A percentile compares a stretch with the other conserved stretches of the same genome.
These are phyloP conservation scores for Viridothelium virens DNA, from an alignment of 495 filamentous ascomycete species.

Conservation along the genomic window DNA sequence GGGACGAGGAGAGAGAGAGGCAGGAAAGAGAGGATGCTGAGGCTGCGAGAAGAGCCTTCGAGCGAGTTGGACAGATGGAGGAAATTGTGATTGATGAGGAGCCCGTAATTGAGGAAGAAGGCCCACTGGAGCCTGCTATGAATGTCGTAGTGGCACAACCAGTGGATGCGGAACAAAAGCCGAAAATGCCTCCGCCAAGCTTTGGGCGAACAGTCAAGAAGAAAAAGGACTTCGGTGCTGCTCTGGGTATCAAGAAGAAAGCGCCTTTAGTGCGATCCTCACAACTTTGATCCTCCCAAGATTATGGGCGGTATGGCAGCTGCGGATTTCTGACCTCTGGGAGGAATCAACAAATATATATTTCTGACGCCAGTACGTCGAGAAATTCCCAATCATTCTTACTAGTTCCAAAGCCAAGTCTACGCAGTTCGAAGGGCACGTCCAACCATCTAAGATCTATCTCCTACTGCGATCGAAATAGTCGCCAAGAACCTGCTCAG, in stretches of 20 bases:
- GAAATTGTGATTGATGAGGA: constrained; percentile 37
- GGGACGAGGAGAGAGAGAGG: constrained; percentile 52
- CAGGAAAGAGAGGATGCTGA: constrained; percentile 83
- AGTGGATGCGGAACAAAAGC: constrained; percentile 29
- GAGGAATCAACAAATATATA: too few relatives aligned
- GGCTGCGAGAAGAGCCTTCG: constrained; percentile 71
- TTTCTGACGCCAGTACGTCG: too few relatives aligned
- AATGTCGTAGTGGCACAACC: constrained; percentile 17
- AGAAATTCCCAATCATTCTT: too few relatives aligned
- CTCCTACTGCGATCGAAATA: too few relatives aligned
- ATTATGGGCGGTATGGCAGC: neutral
- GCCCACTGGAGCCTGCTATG: too few relatives aligned
- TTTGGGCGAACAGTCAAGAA: constrained; percentile 76
- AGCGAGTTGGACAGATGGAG: constrained; percentile 43
- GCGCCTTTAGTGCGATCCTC: constrained; percentile 22
- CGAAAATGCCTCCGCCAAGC: constrained; percentile 35
- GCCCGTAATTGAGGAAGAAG: neutral
- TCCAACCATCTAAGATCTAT: too few relatives aligned
- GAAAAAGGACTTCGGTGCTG: constrained; percentile 65
- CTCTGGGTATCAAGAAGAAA: constrained; percentile 91
- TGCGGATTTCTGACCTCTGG: too few relatives aligned
- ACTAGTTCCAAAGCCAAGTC: too few relatives aligned
- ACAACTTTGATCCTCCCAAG: neutral
- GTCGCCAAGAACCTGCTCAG: too few relatives aligned
- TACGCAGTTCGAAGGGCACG: too few relatives aligned